These are phyloP conservation scores for Colletotrichum musicola DNA, from an alignment of 2,329 filamentous ascomycete species.

Conservation along the genomic window DNA sequence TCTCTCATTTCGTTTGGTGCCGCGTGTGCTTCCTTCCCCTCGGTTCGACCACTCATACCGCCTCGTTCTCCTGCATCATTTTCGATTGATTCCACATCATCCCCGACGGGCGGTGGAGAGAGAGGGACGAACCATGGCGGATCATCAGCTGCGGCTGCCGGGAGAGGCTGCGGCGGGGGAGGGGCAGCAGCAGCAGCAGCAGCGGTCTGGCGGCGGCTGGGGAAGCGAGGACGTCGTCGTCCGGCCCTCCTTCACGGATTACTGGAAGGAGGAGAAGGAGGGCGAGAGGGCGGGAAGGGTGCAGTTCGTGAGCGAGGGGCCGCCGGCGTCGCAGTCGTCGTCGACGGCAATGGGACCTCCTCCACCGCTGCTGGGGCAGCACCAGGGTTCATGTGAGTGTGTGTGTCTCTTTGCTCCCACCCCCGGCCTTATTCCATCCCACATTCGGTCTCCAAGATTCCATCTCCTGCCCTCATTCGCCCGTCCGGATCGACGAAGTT, in stretches of 20 bases:
- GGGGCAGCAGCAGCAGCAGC: conserved; percentile 8
- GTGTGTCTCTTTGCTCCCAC: neutral
- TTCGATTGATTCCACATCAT: conserved; percentile 16
- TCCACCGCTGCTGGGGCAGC: neutral
- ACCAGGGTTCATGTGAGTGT: conserved; percentile 30
- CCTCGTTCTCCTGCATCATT: neutral
- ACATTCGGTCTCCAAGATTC: conserved; percentile 16
- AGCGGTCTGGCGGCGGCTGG: neutral
- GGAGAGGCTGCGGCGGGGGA: conserved; percentile 15
- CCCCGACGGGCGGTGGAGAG: neutral
- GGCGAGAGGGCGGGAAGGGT: conserved; percentile 48
- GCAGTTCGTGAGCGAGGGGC: conserved; percentile 51
- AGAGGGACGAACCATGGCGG: conserved; percentile 14
- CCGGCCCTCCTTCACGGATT: conserved; percentile 61
- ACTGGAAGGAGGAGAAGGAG: conserved; percentile 60
- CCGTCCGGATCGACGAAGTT: neutral
- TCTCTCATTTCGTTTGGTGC: too few relatives aligned
- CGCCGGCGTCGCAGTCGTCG: conserved; percentile 40
- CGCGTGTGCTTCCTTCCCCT: neutral
- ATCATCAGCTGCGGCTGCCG: conserved; percentile 25
- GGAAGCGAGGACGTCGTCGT: conserved; percentile 39
- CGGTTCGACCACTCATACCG: neutral
- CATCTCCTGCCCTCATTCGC: conserved; percentile 20
- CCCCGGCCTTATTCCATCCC: neutral
- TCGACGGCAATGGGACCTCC: conserved; percentile 2